These are phyloP conservation scores for Hygrophorus pudorinus DNA, from an alignment of 768 basidiomycete genomes.

Conservation along the genomic window DNA sequence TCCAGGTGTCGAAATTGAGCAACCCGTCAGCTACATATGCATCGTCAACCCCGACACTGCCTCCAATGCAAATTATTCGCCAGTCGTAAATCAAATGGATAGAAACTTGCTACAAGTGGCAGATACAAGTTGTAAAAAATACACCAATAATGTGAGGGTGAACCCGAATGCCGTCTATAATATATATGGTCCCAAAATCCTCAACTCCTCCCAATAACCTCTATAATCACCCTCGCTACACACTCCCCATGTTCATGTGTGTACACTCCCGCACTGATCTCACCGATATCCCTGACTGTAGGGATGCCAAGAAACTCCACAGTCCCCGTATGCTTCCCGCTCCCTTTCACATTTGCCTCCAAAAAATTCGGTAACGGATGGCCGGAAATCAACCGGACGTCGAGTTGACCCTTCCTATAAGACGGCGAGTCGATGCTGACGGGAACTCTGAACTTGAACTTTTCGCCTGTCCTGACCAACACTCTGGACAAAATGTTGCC, in stretches of 20 bases:
- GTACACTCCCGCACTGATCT: slow-evolving; percentile 46
- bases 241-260: slow-evolving; percentile 38
- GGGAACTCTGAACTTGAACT: slow-evolving; percentile 48
- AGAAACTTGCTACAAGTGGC: too few species aligned
- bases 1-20: too few species aligned
- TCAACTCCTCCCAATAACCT: slow-evolving; percentile 31
- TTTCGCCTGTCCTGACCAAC: slow-evolving; percentile 46
- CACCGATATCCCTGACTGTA: slow-evolving; percentile 38
- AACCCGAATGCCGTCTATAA: too few species aligned
- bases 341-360: slow-evolving; percentile 37
- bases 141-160: too few species aligned
- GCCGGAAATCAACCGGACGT: slow-evolving; percentile 42
- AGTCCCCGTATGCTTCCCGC: slow-evolving; percentile 30
- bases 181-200: too few species aligned
- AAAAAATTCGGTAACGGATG: slow-evolving; percentile 46
- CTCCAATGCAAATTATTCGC: too few species aligned
- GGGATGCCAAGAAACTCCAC: slow-evolving; percentile 53
- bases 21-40: too few species aligned
- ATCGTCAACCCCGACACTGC: too few species aligned
- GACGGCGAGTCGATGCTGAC: slow-evolving; percentile 16
- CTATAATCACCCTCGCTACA: slow-evolving; percentile 44
- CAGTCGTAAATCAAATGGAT: too few species aligned
- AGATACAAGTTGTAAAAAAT: too few species aligned
- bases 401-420: slow-evolving; percentile 11
- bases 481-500: slow-evolving; percentile 25